A percentile compares a stretch with the other conserved stretches of the same genome.
phyloP scores from a whole-genome alignment of 805 yeast genomes.

The Saccharomycopsis synnaedendra region DNA sequence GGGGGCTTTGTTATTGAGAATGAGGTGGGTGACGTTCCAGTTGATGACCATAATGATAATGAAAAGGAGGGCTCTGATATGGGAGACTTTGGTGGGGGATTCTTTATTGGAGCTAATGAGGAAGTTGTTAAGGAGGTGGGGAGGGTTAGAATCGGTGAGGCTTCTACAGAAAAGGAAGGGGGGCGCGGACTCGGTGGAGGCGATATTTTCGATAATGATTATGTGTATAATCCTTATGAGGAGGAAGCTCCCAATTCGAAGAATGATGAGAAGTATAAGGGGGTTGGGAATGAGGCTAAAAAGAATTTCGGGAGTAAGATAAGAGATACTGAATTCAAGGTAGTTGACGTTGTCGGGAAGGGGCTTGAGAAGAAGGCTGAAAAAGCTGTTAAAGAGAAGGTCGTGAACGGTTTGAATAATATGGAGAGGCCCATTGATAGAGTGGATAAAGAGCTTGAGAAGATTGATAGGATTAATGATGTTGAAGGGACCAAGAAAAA shows the following conservation, averaged over 20 bases:
- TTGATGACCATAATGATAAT: not conserved
- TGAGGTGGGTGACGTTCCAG: not conserved
- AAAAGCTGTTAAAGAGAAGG: not conserved
- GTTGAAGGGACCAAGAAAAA: slow-evolving; percentile 2
- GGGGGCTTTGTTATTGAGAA: not conserved
- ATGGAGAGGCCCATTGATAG: not conserved
- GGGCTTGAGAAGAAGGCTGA: not conserved
- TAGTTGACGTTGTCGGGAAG: not conserved
- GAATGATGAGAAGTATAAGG: too few relatives aligned
- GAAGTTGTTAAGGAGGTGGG: slow-evolving; percentile 2
- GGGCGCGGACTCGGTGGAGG: not conserved
- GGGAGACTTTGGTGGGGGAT: slow-evolving; percentile 4
- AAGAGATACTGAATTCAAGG: too few relatives aligned
- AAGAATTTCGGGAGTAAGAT: too few relatives aligned
- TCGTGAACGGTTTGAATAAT: too few relatives aligned
- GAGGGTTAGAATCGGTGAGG: slow-evolving; percentile 4
- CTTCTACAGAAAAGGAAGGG: not conserved
- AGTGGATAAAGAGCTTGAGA: not conserved
- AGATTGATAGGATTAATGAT: slow-evolving; percentile 2
- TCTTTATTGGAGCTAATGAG: not conserved
- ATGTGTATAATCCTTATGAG: not conserved
- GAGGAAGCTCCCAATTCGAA: not conserved
- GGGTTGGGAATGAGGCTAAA: too few relatives aligned
- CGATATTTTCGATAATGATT: not conserved
- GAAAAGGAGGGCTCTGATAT: not conserved